These are phyloP conservation scores for Myxozyma neotropica DNA, from an alignment of 805 yeast species.

Conservation along the genomic window DNA sequence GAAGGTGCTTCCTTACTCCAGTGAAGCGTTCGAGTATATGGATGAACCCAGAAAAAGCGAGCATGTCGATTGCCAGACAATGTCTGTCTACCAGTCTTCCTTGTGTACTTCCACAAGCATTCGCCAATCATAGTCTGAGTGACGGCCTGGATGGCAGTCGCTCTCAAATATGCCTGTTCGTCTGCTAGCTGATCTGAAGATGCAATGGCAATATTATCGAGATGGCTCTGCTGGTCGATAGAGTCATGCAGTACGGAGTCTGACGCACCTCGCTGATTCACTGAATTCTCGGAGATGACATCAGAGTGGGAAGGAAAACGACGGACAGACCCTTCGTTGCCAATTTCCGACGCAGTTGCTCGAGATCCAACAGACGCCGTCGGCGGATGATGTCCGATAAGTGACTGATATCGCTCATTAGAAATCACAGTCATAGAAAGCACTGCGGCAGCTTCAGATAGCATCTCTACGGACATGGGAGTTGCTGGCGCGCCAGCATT, in stretches of 20 bases:
- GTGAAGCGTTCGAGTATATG: slow-evolving; percentile 84
- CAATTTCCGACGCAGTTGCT: background rate
- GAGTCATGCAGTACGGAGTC: background rate
- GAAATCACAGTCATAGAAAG: slow-evolving; percentile 18
- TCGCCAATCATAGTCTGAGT: slow-evolving; percentile 96
- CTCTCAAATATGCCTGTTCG: slow-evolving; percentile 40
- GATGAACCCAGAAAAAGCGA: slow-evolving; percentile 95
- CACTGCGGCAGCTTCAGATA: slow-evolving; percentile 5
- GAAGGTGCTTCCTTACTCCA: slow-evolving; percentile 88
- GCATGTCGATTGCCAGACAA: slow-evolving; percentile 83
- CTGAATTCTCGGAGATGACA: background rate
- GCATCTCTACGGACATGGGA: background rate
- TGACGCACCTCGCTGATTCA: background rate
- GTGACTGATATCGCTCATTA: background rate
- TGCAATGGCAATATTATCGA: background rate
- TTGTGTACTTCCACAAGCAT: slow-evolving; percentile 79
- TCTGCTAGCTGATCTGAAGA: background rate
- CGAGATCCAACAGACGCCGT: background rate
- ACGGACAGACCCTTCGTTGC: slow-evolving; percentile 5
- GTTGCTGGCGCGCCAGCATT: background rate
- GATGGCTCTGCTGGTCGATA: background rate
- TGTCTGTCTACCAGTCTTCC: slow-evolving; percentile 63
- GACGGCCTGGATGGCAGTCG: slow-evolving; percentile 77
- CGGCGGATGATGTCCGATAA: background rate
- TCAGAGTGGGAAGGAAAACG: background rate